Percentiles rank a stretch among this genome's conserved stretches.
phyloP scores from a whole-genome alignment of 257 asterid genomes.

The Solanum chilense region DNA sequence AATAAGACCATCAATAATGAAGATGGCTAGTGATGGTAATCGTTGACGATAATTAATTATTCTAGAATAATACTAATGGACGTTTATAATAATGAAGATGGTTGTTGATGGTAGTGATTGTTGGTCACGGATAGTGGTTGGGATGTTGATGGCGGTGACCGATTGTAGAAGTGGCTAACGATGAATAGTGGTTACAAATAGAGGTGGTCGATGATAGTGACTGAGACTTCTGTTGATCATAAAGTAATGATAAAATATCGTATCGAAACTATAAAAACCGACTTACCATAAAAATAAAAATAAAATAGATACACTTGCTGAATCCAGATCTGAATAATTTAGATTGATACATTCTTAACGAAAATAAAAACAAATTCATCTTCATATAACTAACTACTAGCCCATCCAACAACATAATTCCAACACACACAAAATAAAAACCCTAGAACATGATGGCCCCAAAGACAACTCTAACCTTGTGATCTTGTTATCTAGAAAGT shows the following conservation, averaged over 20 bases:
- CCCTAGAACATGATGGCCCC: background rate
- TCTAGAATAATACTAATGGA: background rate
- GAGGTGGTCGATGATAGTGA: background rate
- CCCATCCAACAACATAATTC: background rate
- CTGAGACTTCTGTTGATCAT: background rate
- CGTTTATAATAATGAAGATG: background rate
- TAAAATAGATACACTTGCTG: no score
- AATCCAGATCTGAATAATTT: background rate
- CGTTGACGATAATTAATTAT: background rate
- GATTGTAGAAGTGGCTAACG: background rate
- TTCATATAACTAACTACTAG: background rate
- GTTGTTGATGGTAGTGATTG: background rate
- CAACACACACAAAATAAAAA: background rate
- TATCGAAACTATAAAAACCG: no score
- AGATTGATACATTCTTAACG: background rate
- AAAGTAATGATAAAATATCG: no score
- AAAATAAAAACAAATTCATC: background rate
- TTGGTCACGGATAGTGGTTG: background rate
- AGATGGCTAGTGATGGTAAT: background rate
- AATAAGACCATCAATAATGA: background rate
- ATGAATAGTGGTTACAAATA: background rate
- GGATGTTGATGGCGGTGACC: background rate
- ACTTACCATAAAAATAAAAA: no score
- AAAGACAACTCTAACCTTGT: constrained; percentile 15
- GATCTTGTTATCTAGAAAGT: constrained; percentile 5